Base-by-base conservation (phyloP, 139 green algal species). In the Mychonastes homosphaera region DNA sequence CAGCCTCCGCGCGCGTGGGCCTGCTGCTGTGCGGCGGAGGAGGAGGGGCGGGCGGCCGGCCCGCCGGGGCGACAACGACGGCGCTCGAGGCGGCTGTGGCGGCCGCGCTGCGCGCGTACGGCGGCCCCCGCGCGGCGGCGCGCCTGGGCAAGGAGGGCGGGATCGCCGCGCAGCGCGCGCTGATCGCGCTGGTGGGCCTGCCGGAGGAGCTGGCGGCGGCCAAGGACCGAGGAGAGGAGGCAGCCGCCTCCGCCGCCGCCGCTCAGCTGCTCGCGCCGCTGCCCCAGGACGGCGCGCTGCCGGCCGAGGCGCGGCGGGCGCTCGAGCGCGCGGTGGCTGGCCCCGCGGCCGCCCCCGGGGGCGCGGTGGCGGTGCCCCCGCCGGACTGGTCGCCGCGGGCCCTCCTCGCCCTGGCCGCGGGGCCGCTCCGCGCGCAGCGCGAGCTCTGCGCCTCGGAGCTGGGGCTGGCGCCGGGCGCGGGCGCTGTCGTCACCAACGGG, bases 401-500 rank as follows among this genome's bases (percentile, higher is more conserved):
- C 4, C 5, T 41, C 27, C 39, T 67, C 15, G n/a, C 18, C 3
- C 23, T 5, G 5, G 61, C 61, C 3, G n/a, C 18, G 9, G 16
- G 6, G 0, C 6, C 16, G 0, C n/a, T 67, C 2, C n/a, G 15
- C 7, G n/a, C 21, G 7, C 38, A 56, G n/a, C 26, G 23, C 2
- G 28, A 55, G 2, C 30, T 67, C 7, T 40, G 12, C n/a, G 2
- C 6, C 18, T 18, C 6, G 5, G 35, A 44, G 26, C 58, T 91
- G 29, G 19, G 62, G 18, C 32, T 91, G 58, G 27, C 50, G 3
- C 54, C 63, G 6, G 75, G 77, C 6, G 61, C 44, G 0, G 43
- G 16, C 46, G 81, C 74, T 4, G 65, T 89, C 24, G 60, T 91
- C 21, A 86, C 71, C 21, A 91, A 91, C 57, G 83, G 83, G 2